Conservation (phyloP, 768 basidiomycete species). For the Calvatia gigantea region DNA sequence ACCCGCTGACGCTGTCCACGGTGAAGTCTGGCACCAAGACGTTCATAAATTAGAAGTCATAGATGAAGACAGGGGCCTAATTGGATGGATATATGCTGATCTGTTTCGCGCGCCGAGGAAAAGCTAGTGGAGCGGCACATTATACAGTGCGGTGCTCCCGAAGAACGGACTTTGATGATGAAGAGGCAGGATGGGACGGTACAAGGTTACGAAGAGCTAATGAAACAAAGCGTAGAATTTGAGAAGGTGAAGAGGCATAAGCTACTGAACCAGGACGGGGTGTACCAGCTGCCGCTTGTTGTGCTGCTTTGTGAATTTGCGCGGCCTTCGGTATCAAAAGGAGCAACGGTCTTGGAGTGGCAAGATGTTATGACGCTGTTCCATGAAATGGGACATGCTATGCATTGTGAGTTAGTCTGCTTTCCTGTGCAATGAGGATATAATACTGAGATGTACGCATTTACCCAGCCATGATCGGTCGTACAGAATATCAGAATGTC, state of each 20-base stretch:
- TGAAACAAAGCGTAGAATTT: slow-evolving; percentile 55
- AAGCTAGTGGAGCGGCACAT: slow-evolving; percentile 90
- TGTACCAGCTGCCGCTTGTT: slow-evolving; percentile 87
- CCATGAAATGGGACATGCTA: slow-evolving; percentile 99
- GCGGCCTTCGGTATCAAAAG: slow-evolving; percentile 52
- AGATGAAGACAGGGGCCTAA: slow-evolving; percentile 79
- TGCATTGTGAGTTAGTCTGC: slow-evolving; percentile 78
- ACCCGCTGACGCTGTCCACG: slow-evolving; percentile 60
- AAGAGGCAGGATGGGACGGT: slow-evolving; percentile 53
- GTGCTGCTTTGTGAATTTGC: slow-evolving; percentile 89
- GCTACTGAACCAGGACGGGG: slow-evolving; percentile 59
- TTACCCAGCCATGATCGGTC: slow-evolving; percentile 87
- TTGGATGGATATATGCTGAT: slow-evolving; percentile 96
- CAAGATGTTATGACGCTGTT: slow-evolving; percentile 92
- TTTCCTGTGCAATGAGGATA: neutral
- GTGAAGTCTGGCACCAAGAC: slow-evolving; percentile 87
- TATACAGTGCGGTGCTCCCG: slow-evolving; percentile 96
- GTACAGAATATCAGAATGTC: slow-evolving; percentile 97
- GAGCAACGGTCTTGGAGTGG: slow-evolving; percentile 81
- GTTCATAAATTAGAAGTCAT: slow-evolving; percentile 93
- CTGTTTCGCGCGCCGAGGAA: slow-evolving; percentile 81
- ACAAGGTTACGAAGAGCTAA: slow-evolving; percentile 34
- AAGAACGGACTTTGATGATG: slow-evolving; percentile 89
- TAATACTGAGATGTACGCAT: neutral
- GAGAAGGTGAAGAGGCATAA: slow-evolving; percentile 59